Conservation (phyloP, 768 basidiomycete genomes). For the Naganishia randhawae region DNA sequence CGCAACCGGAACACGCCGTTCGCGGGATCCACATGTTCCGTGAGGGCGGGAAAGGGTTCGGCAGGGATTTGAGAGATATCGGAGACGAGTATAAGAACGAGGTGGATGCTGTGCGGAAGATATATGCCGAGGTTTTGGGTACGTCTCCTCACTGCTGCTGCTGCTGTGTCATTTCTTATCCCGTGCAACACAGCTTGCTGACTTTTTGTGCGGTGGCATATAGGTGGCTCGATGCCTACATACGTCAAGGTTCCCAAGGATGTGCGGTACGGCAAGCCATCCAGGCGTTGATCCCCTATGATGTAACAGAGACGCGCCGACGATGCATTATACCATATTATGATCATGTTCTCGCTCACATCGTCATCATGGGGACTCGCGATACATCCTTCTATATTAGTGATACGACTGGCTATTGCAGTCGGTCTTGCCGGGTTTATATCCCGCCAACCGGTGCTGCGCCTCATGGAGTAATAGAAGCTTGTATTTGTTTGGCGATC, state of each 20-base stretch:
- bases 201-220: conserved; percentile 21
- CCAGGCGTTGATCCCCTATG: neutral
- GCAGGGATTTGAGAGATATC: conserved; percentile 26
- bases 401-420: neutral
- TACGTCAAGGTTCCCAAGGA: conserved; percentile 40
- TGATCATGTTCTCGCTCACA: neutral
- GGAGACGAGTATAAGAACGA: conserved; percentile 29
- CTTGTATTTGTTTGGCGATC: conserved; percentile 14
- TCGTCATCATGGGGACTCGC: neutral
- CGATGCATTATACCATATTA: conserved; percentile 20
- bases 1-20: conserved; percentile 8
- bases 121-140: conserved; percentile 68
- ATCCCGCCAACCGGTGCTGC: neutral
- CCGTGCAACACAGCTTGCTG: too few relatives aligned
- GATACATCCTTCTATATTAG: neutral
- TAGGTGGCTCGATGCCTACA: conserved; percentile 31
- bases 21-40: conserved; percentile 27
- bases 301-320: conserved; percentile 19
- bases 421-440: neutral
- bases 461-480: neutral
- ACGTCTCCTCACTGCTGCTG: too few relatives aligned
- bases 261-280: conserved; percentile 35
- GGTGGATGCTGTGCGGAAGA: conserved; percentile 50
- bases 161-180: too few relatives aligned
- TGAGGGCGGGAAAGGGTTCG: conserved; percentile 30